phyloP scores from a whole-genome alignment of 768 basidiomycete genomes.

The Leccinellum albellum region DNA sequence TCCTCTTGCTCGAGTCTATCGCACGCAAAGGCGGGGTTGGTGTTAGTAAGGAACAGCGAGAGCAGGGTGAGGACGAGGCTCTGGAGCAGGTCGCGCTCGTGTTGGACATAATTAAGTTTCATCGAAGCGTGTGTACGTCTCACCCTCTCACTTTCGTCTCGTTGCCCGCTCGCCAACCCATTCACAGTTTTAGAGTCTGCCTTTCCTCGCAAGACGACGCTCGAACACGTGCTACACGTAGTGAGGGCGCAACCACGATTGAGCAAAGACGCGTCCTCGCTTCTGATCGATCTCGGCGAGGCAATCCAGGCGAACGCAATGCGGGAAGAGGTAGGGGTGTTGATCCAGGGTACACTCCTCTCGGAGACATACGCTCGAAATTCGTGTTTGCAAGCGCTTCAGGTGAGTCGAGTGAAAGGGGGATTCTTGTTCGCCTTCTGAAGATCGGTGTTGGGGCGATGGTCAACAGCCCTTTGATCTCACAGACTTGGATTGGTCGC shows the following conservation, averaged over 20 bases:
- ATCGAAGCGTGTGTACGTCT: constrained; percentile 29
- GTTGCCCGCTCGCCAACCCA: neutral
- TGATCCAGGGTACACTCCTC: constrained; percentile 72
- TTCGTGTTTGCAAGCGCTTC: constrained; percentile 85
- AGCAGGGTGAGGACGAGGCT: constrained; percentile 49
- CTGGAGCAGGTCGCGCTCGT: constrained; percentile 78
- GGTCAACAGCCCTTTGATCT: constrained; percentile 77
- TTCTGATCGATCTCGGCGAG: constrained; percentile 77
- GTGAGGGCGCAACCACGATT: constrained; percentile 77
- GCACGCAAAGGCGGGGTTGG: constrained; percentile 66
- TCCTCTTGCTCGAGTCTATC: constrained; percentile 70
- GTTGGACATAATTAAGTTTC: constrained; percentile 38
- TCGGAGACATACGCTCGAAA: constrained; percentile 87
- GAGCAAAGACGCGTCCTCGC: constrained; percentile 77
- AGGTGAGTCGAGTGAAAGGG: constrained; percentile 46
- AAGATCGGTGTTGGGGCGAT: neutral
- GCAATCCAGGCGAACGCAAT: constrained; percentile 67
- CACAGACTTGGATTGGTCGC: constrained; percentile 91
- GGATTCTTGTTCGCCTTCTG: neutral
- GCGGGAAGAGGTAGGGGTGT: constrained; percentile 54
- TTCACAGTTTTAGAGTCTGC: constrained; percentile 57
- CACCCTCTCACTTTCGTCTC: constrained; percentile 2
- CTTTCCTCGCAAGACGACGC: constrained; percentile 71
- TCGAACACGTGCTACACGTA: constrained; percentile 66
- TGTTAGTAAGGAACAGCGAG: constrained; percentile 17